Conservation (phyloP, 257 asterid species). For the Salvia hispanica region DNA sequence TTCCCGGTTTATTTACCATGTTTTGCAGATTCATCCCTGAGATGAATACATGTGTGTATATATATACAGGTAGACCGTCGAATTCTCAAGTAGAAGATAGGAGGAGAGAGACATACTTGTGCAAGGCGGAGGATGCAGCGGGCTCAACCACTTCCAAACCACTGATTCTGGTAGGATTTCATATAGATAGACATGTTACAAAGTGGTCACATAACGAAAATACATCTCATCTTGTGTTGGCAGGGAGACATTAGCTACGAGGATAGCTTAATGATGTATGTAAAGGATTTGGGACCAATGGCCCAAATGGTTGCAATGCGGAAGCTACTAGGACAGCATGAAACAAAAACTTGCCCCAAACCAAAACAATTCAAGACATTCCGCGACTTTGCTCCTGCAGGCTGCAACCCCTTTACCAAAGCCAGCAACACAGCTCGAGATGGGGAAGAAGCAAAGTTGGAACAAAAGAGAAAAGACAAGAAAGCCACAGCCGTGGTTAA, state of each 20-base stretch:
- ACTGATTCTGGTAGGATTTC: constrained; percentile 46
- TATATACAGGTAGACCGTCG: constrained; percentile 23
- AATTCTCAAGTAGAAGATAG: constrained; percentile 36
- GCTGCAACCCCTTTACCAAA: constrained; percentile 28
- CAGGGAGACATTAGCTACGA: constrained; percentile 47
- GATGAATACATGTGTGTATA: no score
- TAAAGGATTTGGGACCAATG: constrained; percentile 66
- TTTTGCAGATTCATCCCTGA: background rate
- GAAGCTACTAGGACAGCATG: constrained; percentile 44
- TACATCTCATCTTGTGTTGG: background rate
- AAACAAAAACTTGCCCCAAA: background rate
- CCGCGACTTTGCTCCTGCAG: constrained; percentile 36
- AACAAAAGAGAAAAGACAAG: constrained; percentile 3
- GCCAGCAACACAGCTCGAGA: constrained; percentile 27
- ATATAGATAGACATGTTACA: background rate
- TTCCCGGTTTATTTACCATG: background rate
- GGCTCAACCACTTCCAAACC: constrained; percentile 22
- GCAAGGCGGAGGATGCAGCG: background rate
- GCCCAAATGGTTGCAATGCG: constrained; percentile 59
- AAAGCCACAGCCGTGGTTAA: background rate
- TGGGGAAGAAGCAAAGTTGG: constrained; percentile 23
- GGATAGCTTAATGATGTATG: constrained; percentile 61
- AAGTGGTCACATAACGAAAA: no score
- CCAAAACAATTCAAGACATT: constrained; percentile 32
- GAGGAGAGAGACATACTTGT: constrained; percentile 46